Conservation (phyloP, 202 grass and related monocot species). For the Setaria viridis region DNA sequence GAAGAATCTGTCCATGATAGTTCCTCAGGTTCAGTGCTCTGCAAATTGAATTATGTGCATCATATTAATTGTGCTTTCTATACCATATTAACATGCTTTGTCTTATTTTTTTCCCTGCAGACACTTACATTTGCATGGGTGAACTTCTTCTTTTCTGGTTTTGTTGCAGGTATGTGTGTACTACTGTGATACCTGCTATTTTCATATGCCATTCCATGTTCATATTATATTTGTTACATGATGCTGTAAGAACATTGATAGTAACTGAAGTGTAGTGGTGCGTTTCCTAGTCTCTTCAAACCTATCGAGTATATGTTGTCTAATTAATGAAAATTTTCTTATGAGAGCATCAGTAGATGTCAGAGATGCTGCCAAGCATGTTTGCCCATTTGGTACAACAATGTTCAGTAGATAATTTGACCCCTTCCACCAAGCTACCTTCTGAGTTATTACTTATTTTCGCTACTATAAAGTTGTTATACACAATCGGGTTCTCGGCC, state of each 20-base stretch:
- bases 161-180: conserved; percentile 84
- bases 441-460: neutral
- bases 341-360: conserved; percentile 10
- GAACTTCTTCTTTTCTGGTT: conserved; percentile 99
- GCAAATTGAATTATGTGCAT: neutral
- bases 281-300: neutral
- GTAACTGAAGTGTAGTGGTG: neutral
- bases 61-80: neutral
- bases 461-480: neutral
- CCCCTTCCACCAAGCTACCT: conserved; percentile 8
- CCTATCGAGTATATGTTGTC: neutral
- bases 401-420: neutral
- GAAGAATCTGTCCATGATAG: conserved; percentile 99
- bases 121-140: conserved; percentile 99
- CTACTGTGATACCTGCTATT: conserved; percentile 6
- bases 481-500: neutral
- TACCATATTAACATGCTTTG: conserved; percentile 29
- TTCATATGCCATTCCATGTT: conserved; percentile 9
- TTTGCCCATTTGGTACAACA: neutral
- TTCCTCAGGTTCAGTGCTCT: conserved; percentile 74
- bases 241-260: conserved; percentile 12
- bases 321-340: neutral
- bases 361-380: neutral
- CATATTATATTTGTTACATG: conserved; percentile 3
- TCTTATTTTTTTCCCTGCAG: conserved; percentile 47